Evolutionary conservation across 805 yeast genomes (phyloP), one percentile per base, ranked within the genome.

Genomic region (Cyberlindnera amylophila): DNA sequence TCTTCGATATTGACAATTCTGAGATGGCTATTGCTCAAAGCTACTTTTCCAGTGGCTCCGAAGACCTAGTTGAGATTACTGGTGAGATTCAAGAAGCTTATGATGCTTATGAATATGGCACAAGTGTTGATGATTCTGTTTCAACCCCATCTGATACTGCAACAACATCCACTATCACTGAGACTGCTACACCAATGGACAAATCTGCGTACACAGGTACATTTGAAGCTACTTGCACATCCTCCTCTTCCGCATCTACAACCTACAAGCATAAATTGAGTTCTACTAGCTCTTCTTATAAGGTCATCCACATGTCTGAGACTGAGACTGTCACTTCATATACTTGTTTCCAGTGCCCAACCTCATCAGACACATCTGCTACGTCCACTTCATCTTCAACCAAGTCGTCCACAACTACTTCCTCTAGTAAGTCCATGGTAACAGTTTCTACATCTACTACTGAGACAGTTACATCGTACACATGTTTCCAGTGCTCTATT

Each of bases 1-100:
- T 53, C 14, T 45, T 46, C 43, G 59, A 54, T 38, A 16, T 29
- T 32, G 59, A 53, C 23, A 44, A 44, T 9, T 41, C 32, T n/a
- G 46, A 46, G 23, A 12, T 53, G 28, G 47, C 53, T 6, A 31
- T 54, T 38, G 55, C 53, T 14, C 45, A 49, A 13, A 32, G 39
- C 2, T 21, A 43, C 5, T 27, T 35, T 12, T 27, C 38, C n/a
- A n/a, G n/a, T 15, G 24, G 14, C 8, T 17, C 36, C 15, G 49
- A 40, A 13, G 32, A 39, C 8, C 13, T 53, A 2, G 46, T 49
- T 7, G 53, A 45, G 26, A 26, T 53, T n/a, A 41, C 41, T 16
- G 49, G 32, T 27, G 47, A 38, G 4, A 32, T 54, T 14, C 58
- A 57, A 44, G 39, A 32, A 32, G 50, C 57, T 14, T 9, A 28